phyloP scores from a whole-genome alignment of 192 early-diverging fungal species.

The Backusella circina region DNA sequence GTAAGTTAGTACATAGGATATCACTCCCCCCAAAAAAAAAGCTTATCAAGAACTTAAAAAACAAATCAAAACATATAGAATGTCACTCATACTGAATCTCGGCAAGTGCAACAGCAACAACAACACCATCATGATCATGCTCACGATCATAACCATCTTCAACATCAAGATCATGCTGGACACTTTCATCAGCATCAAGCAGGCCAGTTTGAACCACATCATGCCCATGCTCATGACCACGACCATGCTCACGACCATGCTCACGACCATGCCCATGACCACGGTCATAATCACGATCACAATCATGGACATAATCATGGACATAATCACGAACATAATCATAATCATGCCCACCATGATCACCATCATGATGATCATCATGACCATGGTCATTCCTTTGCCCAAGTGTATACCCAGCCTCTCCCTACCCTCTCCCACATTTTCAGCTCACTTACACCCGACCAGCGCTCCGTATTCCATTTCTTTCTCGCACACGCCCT shows the following conservation, averaged over 20 bases:
- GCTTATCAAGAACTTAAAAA: neutral
- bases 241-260: neutral
- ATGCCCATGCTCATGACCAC: neutral
- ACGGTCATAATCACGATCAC: neutral
- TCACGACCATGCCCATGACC: neutral
- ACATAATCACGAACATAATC: neutral
- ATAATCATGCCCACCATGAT: slow-evolving; percentile 11
- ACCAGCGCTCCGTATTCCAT: slow-evolving; percentile 51
- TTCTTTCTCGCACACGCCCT: slow-evolving; percentile 40
- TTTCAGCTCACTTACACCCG: slow-evolving; percentile 33
- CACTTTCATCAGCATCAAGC: neutral
- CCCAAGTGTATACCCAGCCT: slow-evolving; percentile 24
- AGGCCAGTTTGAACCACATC: neutral
- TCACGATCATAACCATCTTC: neutral
- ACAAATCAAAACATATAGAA: neutral
- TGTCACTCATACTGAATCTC: neutral
- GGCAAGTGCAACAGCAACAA: neutral
- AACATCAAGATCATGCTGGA: neutral
- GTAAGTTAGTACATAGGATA: neutral
- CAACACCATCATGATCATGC: slow-evolving; percentile 12
- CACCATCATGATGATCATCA: neutral
- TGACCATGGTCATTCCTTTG: slow-evolving; percentile 26
- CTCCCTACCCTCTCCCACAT: slow-evolving; percentile 37
- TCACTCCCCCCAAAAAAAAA: neutral
- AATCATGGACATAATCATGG: slow-evolving; percentile 12